Conservation (phyloP, 208 protist species). For the Vickermania ingenoplastis region DNA sequence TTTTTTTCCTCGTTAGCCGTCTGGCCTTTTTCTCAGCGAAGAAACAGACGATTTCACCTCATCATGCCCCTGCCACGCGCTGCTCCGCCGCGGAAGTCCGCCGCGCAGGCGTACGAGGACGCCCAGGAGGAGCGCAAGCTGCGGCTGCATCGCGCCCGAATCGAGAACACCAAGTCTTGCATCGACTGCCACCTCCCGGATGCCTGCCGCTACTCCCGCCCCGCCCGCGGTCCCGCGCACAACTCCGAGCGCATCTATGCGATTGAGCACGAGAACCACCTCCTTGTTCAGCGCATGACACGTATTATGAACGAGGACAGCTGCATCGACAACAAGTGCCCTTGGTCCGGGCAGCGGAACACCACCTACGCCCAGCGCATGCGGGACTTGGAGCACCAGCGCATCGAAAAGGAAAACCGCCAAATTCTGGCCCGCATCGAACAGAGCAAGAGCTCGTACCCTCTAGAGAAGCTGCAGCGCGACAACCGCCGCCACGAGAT, state of each 20-base stretch:
- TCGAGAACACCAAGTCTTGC: constrained; percentile 22
- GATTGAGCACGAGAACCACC: constrained; percentile 44
- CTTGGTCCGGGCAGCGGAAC: constrained; percentile 38
- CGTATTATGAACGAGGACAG: constrained; percentile 54
- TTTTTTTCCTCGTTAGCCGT: neutral
- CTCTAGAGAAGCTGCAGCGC: constrained; percentile 26
- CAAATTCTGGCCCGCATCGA: constrained; percentile 43
- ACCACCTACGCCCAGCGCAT: constrained; percentile 31
- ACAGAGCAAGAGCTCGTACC: constrained; percentile 29
- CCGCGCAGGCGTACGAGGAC: constrained; percentile 12
- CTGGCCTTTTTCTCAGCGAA: neutral
- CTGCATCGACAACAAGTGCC: constrained; percentile 52
- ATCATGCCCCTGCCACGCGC: neutral
- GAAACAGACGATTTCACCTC: no score
- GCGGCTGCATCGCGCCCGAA: constrained; percentile 37
- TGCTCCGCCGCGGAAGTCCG: constrained; percentile 8
- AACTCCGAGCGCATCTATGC: constrained; percentile 21
- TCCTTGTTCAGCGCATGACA: constrained; percentile 47
- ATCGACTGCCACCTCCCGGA: constrained; percentile 42
- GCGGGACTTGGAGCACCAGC: constrained; percentile 19
- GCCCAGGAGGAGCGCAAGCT: constrained; percentile 34
- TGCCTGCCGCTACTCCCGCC: constrained; percentile 21
- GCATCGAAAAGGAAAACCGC: constrained; percentile 43
- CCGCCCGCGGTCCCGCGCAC: constrained; percentile 15
- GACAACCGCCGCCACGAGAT: constrained; percentile 43